Conservation (phyloP, 129 eudicot genomes). For the Heracleum sosnowskyi region DNA sequence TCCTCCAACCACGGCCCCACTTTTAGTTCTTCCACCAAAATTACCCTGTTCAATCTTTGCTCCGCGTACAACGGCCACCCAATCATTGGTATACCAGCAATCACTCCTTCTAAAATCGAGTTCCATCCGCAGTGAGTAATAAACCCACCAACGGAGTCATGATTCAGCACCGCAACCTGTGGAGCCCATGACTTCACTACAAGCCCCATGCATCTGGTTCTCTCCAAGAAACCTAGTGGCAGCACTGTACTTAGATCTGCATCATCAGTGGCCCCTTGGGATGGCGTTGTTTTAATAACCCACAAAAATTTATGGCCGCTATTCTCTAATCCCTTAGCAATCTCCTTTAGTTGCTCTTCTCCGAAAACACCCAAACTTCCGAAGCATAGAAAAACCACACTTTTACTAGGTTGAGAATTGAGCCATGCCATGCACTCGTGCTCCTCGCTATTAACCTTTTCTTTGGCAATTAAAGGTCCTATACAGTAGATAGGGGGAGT, state of each 20-base stretch:
- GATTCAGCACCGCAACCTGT: conserved; percentile 28
- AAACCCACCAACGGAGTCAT: conserved; percentile 40
- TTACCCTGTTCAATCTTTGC: conserved; percentile 28
- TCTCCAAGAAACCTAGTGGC: conserved; percentile 40
- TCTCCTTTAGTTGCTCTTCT: conserved; percentile 37
- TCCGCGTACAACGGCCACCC: conserved; percentile 50
- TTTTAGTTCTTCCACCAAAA: conserved; percentile 43
- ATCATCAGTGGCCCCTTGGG: conserved; percentile 18
- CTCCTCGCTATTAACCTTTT: background rate
- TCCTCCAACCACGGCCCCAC: conserved; percentile 33
- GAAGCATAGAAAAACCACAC: conserved; percentile 58
- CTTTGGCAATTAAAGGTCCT: conserved; percentile 46
- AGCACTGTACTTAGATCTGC: conserved; percentile 28
- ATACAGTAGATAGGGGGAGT: conserved; percentile 47
- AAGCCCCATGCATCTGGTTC: conserved; percentile 28
- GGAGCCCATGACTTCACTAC: conserved; percentile 46
- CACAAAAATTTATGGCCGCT: conserved; percentile 48
- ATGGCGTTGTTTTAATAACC: conserved; percentile 42
- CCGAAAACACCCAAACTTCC: conserved; percentile 52
- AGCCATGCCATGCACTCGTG: conserved; percentile 55
- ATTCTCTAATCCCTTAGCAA: conserved; percentile 45
- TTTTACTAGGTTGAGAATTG: conserved; percentile 38
- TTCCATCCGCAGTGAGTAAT: conserved; percentile 54
- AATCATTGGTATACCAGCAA: conserved; percentile 36
- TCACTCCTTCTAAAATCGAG: conserved; percentile 33